Evolutionary conservation across 805 yeast genomes (phyloP).

Genomic region (Saturnispora saitoi): DNA sequence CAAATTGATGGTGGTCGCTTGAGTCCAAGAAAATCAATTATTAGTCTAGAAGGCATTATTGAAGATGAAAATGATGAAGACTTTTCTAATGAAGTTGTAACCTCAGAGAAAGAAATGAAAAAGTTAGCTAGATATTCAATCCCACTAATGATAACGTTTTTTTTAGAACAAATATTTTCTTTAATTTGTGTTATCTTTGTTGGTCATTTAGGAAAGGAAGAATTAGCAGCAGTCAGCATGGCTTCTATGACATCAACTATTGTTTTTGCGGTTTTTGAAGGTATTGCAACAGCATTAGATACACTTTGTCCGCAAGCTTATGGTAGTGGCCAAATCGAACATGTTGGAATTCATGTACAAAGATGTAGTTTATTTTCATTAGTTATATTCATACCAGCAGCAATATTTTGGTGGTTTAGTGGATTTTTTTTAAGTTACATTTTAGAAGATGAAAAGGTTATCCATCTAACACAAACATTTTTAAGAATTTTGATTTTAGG

Average conservation of each 20-base stretch:
- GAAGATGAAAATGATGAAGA: constrained; percentile 24
- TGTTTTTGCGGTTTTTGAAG: constrained; percentile 65
- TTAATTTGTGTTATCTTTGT: constrained; percentile 74
- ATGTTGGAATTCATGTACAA: constrained; percentile 61
- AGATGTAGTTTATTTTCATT: constrained; percentile 60
- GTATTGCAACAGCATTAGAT: constrained; percentile 66
- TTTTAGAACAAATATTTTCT: constrained; percentile 50
- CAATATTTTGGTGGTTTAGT: constrained; percentile 55
- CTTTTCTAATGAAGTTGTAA: constrained; percentile 24
- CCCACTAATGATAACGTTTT: constrained; percentile 58
- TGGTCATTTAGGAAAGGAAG: constrained; percentile 62
- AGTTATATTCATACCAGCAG: constrained; percentile 49
- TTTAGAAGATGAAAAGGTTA: constrained; percentile 38
- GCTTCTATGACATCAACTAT: constrained; percentile 77
- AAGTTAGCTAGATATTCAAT: constrained; percentile 35
- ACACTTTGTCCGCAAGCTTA: constrained; percentile 75
- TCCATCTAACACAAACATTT: constrained; percentile 48
- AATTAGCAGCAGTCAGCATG: constrained; percentile 67
- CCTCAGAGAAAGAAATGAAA: constrained; percentile 23
- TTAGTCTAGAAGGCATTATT: constrained; percentile 11
- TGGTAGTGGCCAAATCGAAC: constrained; percentile 53
- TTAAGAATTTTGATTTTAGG: constrained; percentile 50
- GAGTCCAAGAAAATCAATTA: constrained; percentile 7
- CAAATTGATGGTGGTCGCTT: background rate
- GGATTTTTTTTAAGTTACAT: constrained; percentile 36